Evolutionary conservation across 139 green algal species (phyloP).

Genomic region (Micractinium conductrix): DNA sequence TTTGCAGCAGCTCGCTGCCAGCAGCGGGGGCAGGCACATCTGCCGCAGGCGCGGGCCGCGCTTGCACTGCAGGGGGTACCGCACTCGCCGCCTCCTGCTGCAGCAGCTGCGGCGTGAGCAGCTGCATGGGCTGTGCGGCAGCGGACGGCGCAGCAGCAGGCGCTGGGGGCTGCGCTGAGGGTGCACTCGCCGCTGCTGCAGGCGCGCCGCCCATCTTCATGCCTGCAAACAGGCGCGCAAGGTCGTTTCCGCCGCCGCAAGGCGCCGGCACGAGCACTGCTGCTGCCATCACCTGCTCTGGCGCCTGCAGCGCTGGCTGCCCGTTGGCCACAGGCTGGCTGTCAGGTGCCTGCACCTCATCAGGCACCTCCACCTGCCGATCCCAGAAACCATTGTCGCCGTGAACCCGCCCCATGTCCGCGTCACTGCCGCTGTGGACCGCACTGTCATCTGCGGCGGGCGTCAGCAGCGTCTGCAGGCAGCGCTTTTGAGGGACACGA

Average conservation of each 20-base stretch:
- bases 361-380: constrained; percentile 48
- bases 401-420: neutral
- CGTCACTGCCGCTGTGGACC: neutral
- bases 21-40: neutral
- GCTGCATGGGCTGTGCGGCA: constrained; percentile 5
- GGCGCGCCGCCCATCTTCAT: constrained; percentile 3
- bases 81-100: constrained; percentile 32
- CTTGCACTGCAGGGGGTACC: neutral
- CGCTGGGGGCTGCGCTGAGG: neutral
- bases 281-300: neutral
- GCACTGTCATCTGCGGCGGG: neutral
- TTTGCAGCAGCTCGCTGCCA: constrained; percentile 13
- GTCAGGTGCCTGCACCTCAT: constrained; percentile 23
- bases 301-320: constrained; percentile 1
- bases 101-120: constrained; percentile 63
- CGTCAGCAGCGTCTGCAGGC: neutral
- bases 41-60: too few relatives aligned
- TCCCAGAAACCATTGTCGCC: constrained; percentile 61
- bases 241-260: neutral
- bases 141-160: neutral
- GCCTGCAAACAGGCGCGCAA: constrained; percentile 36
- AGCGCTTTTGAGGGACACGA: neutral
- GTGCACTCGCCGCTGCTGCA: neutral
- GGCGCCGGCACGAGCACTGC: neutral
- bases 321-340: neutral